phyloP scores from a whole-genome alignment of 495 filamentous ascomycete genomes.

The Jackrogersella minutella region DNA sequence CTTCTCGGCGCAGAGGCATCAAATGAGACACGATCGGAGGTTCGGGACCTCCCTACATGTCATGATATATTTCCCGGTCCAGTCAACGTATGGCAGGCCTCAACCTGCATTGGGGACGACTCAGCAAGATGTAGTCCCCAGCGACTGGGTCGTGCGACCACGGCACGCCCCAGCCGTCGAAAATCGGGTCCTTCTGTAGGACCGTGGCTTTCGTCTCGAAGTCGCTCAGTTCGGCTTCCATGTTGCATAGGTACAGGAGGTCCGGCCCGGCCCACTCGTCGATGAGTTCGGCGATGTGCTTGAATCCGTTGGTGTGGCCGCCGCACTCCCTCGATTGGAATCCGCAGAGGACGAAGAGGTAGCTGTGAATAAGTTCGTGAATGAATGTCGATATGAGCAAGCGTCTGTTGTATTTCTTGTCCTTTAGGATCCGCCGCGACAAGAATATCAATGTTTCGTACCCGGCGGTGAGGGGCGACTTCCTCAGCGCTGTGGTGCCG shows the following conservation, averaged over 20 bases:
- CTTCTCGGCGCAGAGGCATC: conserved; percentile 25
- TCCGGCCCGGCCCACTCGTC: conserved; percentile 62
- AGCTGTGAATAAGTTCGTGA: conserved; percentile 66
- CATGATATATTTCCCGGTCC: conserved; percentile 29
- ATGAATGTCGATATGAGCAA: conserved; percentile 65
- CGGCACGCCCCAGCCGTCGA: conserved; percentile 25
- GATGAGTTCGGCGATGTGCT: conserved; percentile 58
- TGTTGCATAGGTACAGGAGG: conserved; percentile 57
- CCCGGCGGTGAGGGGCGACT: conserved; percentile 47
- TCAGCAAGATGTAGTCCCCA: conserved; percentile 30
- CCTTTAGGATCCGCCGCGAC: conserved; percentile 57
- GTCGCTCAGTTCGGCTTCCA: conserved; percentile 62
- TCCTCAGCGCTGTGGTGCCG: conserved; percentile 62
- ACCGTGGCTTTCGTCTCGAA: conserved; percentile 41
- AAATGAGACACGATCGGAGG: conserved; percentile 13
- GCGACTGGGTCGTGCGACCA: conserved; percentile 27
- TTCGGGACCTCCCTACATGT: conserved; percentile 21
- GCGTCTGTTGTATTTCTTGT: conserved; percentile 56
- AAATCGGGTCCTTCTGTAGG: conserved; percentile 20
- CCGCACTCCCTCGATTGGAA: conserved; percentile 57
- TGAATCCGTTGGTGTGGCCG: conserved; percentile 62
- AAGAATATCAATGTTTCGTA: conserved; percentile 65
- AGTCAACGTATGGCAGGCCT: conserved; percentile 32
- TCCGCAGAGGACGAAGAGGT: conserved; percentile 63
- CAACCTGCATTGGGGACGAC: conserved; percentile 36